Base-by-base conservation (phyloP, 2,329 filamentous ascomycete species). In the Talaromyces sp. region DNA sequence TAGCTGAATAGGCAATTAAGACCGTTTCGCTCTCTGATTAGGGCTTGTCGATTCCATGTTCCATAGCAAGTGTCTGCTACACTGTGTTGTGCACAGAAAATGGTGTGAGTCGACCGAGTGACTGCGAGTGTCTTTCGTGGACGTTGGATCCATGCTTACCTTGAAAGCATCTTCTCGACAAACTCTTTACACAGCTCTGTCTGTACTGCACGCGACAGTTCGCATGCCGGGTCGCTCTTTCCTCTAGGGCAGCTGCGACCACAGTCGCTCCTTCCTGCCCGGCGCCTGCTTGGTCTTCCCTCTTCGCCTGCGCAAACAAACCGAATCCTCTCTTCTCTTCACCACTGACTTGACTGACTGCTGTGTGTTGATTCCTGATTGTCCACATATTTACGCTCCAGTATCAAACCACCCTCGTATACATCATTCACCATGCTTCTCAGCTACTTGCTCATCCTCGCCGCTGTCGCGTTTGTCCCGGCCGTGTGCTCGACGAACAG, bases 351-450 rank as follows among this genome's bases (percentile, higher is more conserved):
- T 14, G 43, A 24, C 6, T 24, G n/a, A 38, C 35, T 41, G 12
- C 17, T 41, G 43, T 12, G 6, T 24, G 19, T 8, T 11, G 9
- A 21, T 9, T 19, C 12, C 11, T 19, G 41, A 19, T 19, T 21
- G 9, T 12, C 11, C 21, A 6, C 17, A 24, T 46, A 46, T 24
- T 24, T 19, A 46, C 19, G 17, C 43, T 21, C 12, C 43, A 46
- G 43, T 46, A 46, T 46, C 19, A 46, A 24, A 1, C 11, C 43
- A 7, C 31, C 56, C 52, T 38, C 6, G 27, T 53, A 55, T 56
- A 17, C 31, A 38, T 59, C 53, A 21, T 27, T n/a, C 58, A 46
- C 48, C 17, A 60, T 60, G 58, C 58, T 10, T 26, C 35, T 26
- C 58, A 56, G 2, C 19, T 32, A 38, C 58, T 27, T 43, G 27